Evolutionary conservation across 1,284 basidiomycete species (phyloP).

Genomic region (Ganoderma leucocontextum): DNA sequence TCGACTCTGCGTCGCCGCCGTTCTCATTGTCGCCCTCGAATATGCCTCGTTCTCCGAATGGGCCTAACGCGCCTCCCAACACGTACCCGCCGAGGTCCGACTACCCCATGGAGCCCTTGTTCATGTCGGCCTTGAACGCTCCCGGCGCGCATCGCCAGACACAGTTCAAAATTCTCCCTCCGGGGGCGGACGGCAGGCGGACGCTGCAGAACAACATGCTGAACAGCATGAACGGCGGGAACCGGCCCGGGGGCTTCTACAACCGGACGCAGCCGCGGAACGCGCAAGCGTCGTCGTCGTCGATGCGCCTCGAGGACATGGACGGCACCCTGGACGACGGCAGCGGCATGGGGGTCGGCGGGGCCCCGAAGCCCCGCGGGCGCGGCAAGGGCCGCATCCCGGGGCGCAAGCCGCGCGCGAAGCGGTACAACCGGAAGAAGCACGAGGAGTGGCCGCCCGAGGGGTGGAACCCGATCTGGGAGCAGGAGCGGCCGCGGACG

Average conservation of each 20-base stretch:
- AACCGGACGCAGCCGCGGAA: conserved; percentile 5
- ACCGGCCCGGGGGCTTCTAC: conserved; percentile 9
- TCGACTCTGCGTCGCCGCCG: neutral
- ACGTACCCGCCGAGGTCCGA: conserved; percentile 7
- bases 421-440: conserved; percentile 27
- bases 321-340: conserved; percentile 1
- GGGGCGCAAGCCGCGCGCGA: conserved; percentile 23
- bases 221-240: conserved; percentile 11
- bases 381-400: conserved; percentile 14
- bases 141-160: conserved; percentile 7
- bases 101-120: conserved; percentile 24
- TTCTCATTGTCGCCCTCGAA: neutral
- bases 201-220: conserved; percentile 11
- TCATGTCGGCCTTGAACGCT: conserved; percentile 16
- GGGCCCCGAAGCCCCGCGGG: neutral
- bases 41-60: neutral
- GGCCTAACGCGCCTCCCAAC: neutral
- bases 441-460: conserved; percentile 16
- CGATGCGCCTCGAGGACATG: conserved; percentile 20
- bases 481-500: conserved; percentile 24
- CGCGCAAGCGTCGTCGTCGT: conserved; percentile 21
- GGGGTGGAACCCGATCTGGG: conserved; percentile 26
- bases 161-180: conserved; percentile 11
- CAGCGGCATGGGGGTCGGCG: neutral
- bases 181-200: conserved; percentile 6